Evolutionary conservation across 1,139 yeast genomes (phyloP).

Genomic region (Blastobotrys apis): DNA sequence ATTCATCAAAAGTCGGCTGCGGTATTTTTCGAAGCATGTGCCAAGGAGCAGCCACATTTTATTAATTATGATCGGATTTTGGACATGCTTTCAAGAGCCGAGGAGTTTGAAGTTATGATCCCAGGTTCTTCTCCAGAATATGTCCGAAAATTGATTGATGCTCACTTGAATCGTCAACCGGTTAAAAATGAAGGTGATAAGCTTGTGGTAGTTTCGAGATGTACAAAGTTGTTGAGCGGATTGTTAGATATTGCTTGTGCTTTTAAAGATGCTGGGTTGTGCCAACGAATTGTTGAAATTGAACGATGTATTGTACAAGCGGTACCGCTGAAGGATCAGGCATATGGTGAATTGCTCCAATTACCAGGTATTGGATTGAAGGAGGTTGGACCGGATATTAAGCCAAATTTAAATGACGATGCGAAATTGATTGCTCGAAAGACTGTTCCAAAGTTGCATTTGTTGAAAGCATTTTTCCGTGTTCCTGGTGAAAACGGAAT

Average conservation of each 20-base stretch:
- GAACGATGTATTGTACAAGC: conserved; percentile 78
- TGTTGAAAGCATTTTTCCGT: conserved; percentile 66
- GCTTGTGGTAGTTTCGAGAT: conserved; percentile 54
- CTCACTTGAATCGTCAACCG: conserved; percentile 53
- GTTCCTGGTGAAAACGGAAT: conserved; percentile 80
- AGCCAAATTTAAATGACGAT: conserved; percentile 13
- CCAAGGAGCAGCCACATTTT: conserved; percentile 71
- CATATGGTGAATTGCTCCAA: conserved; percentile 66
- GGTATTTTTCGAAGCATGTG: conserved; percentile 45
- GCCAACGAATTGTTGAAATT: conserved; percentile 59
- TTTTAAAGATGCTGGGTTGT: conserved; percentile 68
- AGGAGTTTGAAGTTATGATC: conserved; percentile 51
- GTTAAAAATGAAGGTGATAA: conserved; percentile 44
- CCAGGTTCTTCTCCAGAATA: conserved; percentile 43
- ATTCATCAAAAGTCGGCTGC: conserved; percentile 81
- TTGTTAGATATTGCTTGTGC: conserved; percentile 75
- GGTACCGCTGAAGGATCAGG: conserved; percentile 49
- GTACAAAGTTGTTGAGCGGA: conserved; percentile 67
- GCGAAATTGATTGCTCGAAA: conserved; percentile 18
- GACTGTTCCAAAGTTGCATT: conserved; percentile 55
- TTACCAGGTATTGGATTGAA: conserved; percentile 57
- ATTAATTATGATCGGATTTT: conserved; percentile 56
- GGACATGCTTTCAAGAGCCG: conserved; percentile 57
- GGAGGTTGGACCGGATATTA: conserved; percentile 15
- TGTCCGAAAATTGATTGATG: conserved; percentile 48